Evolutionary conservation across 768 basidiomycete species (phyloP).

Genomic region (Panaeolus papilionaceus): DNA sequence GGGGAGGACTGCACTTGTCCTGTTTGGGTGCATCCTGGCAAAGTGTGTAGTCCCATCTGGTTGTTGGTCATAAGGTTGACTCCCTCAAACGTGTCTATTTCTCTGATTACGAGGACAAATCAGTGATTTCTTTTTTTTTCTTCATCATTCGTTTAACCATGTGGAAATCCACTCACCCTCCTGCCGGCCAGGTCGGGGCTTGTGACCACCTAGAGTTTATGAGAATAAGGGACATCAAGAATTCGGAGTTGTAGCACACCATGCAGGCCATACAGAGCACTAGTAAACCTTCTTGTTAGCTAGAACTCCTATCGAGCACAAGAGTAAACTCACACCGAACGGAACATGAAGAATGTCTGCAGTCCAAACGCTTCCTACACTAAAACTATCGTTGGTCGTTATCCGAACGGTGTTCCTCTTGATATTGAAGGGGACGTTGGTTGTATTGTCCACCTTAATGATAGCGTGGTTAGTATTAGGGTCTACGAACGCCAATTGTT

Average conservation of each 20-base stretch:
- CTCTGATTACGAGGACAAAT: background rate
- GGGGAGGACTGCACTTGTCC: conserved; percentile 57
- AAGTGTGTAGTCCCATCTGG: conserved; percentile 63
- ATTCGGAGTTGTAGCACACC: conserved; percentile 24
- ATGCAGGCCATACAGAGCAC: conserved; percentile 11
- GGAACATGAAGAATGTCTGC: conserved; percentile 54
- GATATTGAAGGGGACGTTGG: conserved; percentile 51
- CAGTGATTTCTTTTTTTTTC: too few species aligned
- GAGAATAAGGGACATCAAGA: conserved; percentile 51
- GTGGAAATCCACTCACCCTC: conserved; percentile 46
- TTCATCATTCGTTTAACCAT: background rate
- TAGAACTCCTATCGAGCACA: conserved; percentile 62
- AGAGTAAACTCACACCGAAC: conserved; percentile 65
- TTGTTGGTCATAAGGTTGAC: conserved; percentile 59
- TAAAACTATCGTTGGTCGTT: conserved; percentile 47
- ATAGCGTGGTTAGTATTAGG: conserved; percentile 70
- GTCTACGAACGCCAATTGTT: conserved; percentile 66
- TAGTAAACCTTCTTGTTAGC: background rate
- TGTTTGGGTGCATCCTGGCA: conserved; percentile 48
- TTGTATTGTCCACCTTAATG: conserved; percentile 76
- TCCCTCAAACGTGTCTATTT: conserved; percentile 28
- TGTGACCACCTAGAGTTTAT: conserved; percentile 50
- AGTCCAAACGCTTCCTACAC: conserved; percentile 47
- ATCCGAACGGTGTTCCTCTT: conserved; percentile 70
- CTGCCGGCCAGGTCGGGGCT: conserved; percentile 63